Evolutionary conservation across 2,329 filamentous ascomycete genomes (phyloP).

Genomic region (Didymella lethalis): DNA sequence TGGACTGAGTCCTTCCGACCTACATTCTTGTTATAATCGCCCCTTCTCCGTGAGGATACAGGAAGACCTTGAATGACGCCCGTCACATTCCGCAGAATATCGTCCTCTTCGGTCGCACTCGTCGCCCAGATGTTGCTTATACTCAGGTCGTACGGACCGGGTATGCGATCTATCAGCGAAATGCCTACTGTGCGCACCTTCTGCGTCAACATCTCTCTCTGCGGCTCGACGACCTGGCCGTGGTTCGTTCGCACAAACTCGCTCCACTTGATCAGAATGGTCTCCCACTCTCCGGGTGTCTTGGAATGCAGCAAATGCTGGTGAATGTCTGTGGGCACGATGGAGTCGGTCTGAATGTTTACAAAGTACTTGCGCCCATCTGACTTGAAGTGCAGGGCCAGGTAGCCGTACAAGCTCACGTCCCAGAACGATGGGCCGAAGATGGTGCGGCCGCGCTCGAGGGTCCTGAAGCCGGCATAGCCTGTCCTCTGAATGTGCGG

Average conservation of each 20-base stretch:
- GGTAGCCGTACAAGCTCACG: constrained; percentile 85
- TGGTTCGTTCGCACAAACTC: constrained; percentile 96
- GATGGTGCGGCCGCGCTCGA: constrained; percentile 76
- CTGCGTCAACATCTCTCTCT: constrained; percentile 85
- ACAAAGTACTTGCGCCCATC: constrained; percentile 93
- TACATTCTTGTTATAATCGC: constrained; percentile 30
- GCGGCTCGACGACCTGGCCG: constrained; percentile 89
- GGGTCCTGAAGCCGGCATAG: constrained; percentile 89
- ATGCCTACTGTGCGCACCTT: constrained; percentile 87
- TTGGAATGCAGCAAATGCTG: constrained; percentile 88
- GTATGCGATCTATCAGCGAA: constrained; percentile 85
- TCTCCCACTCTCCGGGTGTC: constrained; percentile 89
- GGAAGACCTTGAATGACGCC: constrained; percentile 39
- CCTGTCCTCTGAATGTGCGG: constrained; percentile 81
- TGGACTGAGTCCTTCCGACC: constrained; percentile 26
- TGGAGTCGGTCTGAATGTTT: constrained; percentile 92
- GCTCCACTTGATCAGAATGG: constrained; percentile 86
- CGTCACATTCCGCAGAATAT: constrained; percentile 40
- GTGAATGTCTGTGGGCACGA: constrained; percentile 94
- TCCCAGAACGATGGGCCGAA: constrained; percentile 90
- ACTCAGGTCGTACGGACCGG: constrained; percentile 86
- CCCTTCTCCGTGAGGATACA: constrained; percentile 26
- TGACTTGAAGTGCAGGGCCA: constrained; percentile 86
- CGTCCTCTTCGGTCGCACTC: constrained; percentile 63
- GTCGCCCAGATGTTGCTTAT: constrained; percentile 92